Evolutionary conservation across 2,329 filamentous ascomycete genomes (phyloP), one percentile per base, ranked within the genome.

Genomic region (Seiridium cupressi): DNA sequence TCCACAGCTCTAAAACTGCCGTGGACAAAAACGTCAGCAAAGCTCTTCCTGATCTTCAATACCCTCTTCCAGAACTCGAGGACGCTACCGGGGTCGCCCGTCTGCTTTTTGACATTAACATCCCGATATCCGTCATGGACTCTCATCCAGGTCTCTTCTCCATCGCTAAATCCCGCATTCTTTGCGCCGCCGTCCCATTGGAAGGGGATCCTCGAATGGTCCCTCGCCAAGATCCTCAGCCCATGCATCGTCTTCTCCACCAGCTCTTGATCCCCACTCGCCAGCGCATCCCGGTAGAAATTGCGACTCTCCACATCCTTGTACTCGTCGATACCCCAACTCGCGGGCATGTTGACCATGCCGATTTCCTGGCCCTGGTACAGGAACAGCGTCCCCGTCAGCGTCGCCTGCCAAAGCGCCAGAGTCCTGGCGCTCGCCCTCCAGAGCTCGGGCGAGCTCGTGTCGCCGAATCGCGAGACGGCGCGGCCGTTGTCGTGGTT

Each of bases 161-260:
- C 64, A 11, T 68, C 65, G 0, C 85, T 83, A 71, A 92, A 91
- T 0, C 89, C 89, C 0, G 84, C 85, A 62, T 89, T 81, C 0
- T 80, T 73, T 0, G 77, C 75, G 1, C 73, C 77, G 56, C 60
- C 60, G 26, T 82, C 80, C 89, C 89, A 92, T 57, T 89, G 87
- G 69, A 91, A 84, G 0, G 89, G 89, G 2, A 87, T 81, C 0
- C 89, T 77, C 1, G 86, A 78, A 67, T 91, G 84, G 63, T 91
- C 88, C 5, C 87, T 77, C 0, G 81, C 87, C 44, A 89, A 79
- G 55, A 82, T 80, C 35, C 83, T 81, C 6, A 90, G 72, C 0
- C 82, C 79, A 1, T 77, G 69, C 69, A 83, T 81, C 0, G 81
- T 86, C 10, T 76, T 75, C 6, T 72, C 73, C 2, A 83, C 71